phyloP scores from a whole-genome alignment of 2,329 filamentous ascomycete species.

The Penicillium sp. region DNA sequence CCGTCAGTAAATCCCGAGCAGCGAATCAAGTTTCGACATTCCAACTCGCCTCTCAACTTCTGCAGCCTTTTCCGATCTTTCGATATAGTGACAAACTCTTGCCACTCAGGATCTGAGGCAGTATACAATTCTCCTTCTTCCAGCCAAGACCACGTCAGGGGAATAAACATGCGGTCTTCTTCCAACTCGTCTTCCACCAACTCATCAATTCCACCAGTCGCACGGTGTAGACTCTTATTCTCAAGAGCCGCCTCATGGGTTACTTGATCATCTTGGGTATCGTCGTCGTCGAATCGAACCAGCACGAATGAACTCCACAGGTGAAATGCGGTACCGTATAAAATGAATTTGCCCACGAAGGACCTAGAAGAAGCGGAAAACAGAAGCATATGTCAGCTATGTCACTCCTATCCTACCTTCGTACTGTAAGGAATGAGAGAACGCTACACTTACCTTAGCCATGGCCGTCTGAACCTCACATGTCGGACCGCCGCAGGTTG shows the following conservation, averaged over 20 bases:
- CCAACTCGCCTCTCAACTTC: slow-evolving; percentile 46
- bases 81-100: slow-evolving; percentile 60
- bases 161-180: slow-evolving; percentile 58
- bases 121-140: slow-evolving; percentile 34
- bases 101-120: slow-evolving; percentile 62
- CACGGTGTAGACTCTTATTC: slow-evolving; percentile 2
- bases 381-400: background rate
- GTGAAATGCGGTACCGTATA: slow-evolving; percentile 37
- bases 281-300: slow-evolving; percentile 32
- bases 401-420: background rate
- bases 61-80: slow-evolving; percentile 53
- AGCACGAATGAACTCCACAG: slow-evolving; percentile 36
- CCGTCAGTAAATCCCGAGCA: slow-evolving; percentile 6
- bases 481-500: slow-evolving; percentile 29
- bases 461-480: slow-evolving; percentile 38
- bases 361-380: slow-evolving; percentile 21
- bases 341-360: slow-evolving; percentile 31
- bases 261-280: slow-evolving; percentile 23
- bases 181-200: slow-evolving; percentile 28
- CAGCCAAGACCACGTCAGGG: slow-evolving; percentile 56
- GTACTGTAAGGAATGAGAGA: too few relatives aligned
- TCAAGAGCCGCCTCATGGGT: slow-evolving; percentile 8
- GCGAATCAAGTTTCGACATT: background rate
- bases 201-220: slow-evolving; percentile 2
- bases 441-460: slow-evolving; percentile 32